A percentile compares a stretch with the other conserved stretches of the same genome.
phyloP scores from a whole-genome alignment of 2,329 filamentous ascomycete species.

The Uncinocarpus reesii region DNA sequence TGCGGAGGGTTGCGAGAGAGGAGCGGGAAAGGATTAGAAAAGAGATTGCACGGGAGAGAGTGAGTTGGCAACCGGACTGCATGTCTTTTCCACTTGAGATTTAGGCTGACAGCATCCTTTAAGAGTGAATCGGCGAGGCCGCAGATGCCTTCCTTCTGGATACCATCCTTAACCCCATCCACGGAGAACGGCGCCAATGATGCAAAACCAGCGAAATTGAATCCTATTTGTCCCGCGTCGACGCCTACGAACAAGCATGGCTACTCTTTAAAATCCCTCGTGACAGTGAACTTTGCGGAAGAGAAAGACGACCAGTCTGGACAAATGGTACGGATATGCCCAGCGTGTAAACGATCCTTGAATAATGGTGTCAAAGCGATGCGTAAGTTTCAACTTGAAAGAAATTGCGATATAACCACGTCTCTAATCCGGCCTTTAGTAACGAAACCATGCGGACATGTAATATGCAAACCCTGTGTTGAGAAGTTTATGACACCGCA shows the following conservation, averaged over 20 bases:
- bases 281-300: constrained; percentile 66
- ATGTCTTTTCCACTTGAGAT: background rate
- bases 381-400: constrained; percentile 30
- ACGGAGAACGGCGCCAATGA: constrained; percentile 48
- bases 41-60: constrained; percentile 63
- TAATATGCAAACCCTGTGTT: constrained; percentile 76
- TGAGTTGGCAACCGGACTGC: constrained; percentile 24
- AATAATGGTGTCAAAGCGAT: constrained; percentile 74
- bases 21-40: constrained; percentile 61
- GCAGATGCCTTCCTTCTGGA: constrained; percentile 80
- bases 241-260: constrained; percentile 55
- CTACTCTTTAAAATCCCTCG: constrained; percentile 67
- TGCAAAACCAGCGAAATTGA: constrained; percentile 53
- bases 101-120: background rate
- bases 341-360: constrained; percentile 72
- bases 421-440: constrained; percentile 38
- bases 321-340: constrained; percentile 53
- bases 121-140: constrained; percentile 50
- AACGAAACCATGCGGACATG: constrained; percentile 81
- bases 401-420: background rate
- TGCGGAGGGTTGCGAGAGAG: constrained; percentile 57
- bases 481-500: constrained; percentile 65
- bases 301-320: constrained; percentile 49
- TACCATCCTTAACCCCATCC: constrained; percentile 68
- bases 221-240: constrained; percentile 68